A percentile compares a stretch with the other conserved stretches of the same genome.
Conservation (phyloP, 176 grass and related monocot genomes). For the Elaeis guineensis region DNA sequence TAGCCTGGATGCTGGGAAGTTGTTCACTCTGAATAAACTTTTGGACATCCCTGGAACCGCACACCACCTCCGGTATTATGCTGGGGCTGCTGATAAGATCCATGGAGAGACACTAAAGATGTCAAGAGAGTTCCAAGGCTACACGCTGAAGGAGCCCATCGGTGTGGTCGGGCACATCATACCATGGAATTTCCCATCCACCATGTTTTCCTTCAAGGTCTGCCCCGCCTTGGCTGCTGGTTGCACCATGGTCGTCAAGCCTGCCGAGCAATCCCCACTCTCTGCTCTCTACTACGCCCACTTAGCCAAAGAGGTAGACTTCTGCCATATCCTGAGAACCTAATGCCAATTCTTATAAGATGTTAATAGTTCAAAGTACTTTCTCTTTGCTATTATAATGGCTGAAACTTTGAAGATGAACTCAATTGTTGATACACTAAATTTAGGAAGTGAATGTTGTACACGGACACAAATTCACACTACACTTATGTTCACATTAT, state of each 20-base stretch:
- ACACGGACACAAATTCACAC: too few species aligned
- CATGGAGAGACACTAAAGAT: constrained; percentile 70
- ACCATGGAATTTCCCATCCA: constrained; percentile 68
- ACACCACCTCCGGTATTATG: constrained; percentile 60
- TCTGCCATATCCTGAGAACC: neutral
- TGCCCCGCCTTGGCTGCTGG: constrained; percentile 62
- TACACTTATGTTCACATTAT: too few species aligned
- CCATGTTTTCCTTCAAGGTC: constrained; percentile 88
- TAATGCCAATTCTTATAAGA: too few species aligned
- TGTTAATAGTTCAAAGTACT: too few species aligned
- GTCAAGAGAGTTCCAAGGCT: constrained; percentile 42
- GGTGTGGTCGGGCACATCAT: constrained; percentile 82
- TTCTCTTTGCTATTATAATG: too few species aligned
- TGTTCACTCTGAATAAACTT: constrained; percentile 33
- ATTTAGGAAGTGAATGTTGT: too few species aligned
- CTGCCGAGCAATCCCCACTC: constrained; percentile 75
- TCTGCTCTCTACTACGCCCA: constrained; percentile 62
- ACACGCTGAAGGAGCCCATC: constrained; percentile 86
- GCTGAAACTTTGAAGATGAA: too few species aligned
- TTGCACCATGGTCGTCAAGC: constrained; percentile 74
- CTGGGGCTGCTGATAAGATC: constrained; percentile 72
- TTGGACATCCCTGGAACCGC: constrained; percentile 34
- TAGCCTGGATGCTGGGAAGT: constrained; percentile 64
- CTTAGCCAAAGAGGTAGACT: constrained; percentile 40
- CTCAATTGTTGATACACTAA: too few species aligned